Percentiles rank a stretch among this genome's conserved stretches.
phyloP scores from a whole-genome alignment of 257 asterid genomes.

The Solanum rostratum region DNA sequence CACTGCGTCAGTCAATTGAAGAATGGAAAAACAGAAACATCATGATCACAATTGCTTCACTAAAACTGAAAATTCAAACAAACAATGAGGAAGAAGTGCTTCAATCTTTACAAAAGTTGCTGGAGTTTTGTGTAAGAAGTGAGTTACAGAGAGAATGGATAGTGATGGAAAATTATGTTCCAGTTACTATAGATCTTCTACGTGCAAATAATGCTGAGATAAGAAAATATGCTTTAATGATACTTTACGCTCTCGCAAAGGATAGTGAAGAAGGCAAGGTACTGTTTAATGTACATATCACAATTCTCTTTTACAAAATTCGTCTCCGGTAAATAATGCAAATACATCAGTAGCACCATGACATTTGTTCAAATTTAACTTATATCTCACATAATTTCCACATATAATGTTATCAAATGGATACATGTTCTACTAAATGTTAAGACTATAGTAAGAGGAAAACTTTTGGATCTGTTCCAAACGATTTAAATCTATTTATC shows the following conservation, averaged over 20 bases:
- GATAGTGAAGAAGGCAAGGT: slow-evolving; percentile 34
- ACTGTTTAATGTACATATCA: not conserved
- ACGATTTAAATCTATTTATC: not conserved
- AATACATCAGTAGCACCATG: not conserved
- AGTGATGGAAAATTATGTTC: slow-evolving; percentile 35
- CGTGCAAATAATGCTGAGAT: slow-evolving; percentile 7
- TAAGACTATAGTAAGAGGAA: not conserved
- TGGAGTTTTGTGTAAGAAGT: slow-evolving; percentile 9
- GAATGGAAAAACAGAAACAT: slow-evolving; percentile 39
- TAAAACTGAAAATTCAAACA: slow-evolving; percentile 24
- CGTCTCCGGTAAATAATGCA: not conserved
- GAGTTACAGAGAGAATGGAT: slow-evolving; percentile 43
- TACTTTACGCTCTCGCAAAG: slow-evolving; percentile 27
- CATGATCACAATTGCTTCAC: slow-evolving; percentile 29
- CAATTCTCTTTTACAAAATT: not conserved
- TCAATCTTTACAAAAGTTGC: slow-evolving; percentile 11
- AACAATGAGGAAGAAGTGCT: slow-evolving; percentile 16
- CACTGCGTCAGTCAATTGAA: slow-evolving; percentile 30
- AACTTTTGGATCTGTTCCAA: not conserved
- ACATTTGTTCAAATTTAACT: not conserved
- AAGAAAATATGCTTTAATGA: slow-evolving; percentile 18
- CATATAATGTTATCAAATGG: not conserved
- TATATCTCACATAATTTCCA: not conserved
- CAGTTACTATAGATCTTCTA: slow-evolving; percentile 19
- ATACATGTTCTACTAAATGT: not conserved